These are phyloP conservation scores for Mycena venus DNA, from an alignment of 768 basidiomycete genomes.

Conservation along the genomic window DNA sequence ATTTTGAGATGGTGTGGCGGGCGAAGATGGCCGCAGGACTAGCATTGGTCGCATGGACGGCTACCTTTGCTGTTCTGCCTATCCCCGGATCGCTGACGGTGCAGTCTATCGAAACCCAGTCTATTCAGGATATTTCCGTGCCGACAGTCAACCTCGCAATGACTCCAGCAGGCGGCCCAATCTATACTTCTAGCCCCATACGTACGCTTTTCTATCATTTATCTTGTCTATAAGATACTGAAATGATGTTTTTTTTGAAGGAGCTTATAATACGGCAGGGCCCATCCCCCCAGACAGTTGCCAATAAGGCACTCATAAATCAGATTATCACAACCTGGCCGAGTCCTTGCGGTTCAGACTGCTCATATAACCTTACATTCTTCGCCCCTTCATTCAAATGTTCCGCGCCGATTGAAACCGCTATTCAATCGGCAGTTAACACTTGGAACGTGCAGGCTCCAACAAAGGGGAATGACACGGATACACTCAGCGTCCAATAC, in stretches of 20 bases:
- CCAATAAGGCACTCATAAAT: background rate
- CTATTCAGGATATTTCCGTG: background rate
- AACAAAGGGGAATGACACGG: background rate
- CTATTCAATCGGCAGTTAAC: background rate
- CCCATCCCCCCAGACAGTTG: background rate
- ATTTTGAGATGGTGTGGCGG: slow-evolving; percentile 16
- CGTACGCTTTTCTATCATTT: background rate
- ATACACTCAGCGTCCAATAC: slow-evolving; percentile 2
- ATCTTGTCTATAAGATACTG: background rate
- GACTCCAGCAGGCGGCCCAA: background rate
- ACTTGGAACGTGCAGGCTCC: background rate
- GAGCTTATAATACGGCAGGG: background rate
- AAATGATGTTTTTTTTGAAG: background rate
- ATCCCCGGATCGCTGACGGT: slow-evolving; percentile 15
- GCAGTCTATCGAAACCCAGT: slow-evolving; percentile 1
- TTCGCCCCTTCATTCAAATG: slow-evolving; percentile 9
- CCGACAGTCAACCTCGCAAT: slow-evolving; percentile 13
- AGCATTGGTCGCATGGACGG: slow-evolving; percentile 14
- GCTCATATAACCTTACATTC: slow-evolving; percentile 11
- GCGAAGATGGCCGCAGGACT: slow-evolving; percentile 13
- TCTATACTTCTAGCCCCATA: background rate
- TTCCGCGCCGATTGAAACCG: background rate
- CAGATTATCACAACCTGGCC: background rate
- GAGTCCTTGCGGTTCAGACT: slow-evolving; percentile 1
- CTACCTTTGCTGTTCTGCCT: background rate